Base-by-base conservation (phyloP, 73 alveolate genomes). In the Paramecium biaurelia region DNA sequence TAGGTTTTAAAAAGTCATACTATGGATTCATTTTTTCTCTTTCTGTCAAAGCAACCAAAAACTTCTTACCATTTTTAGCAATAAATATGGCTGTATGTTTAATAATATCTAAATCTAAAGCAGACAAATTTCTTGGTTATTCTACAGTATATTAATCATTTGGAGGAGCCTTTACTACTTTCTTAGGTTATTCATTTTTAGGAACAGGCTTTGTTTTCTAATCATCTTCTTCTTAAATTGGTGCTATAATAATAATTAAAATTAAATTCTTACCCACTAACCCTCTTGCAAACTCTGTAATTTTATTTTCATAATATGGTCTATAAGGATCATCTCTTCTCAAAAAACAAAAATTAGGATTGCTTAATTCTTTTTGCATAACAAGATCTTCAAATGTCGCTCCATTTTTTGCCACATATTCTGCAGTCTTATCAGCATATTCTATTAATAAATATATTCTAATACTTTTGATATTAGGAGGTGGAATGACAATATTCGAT, bases 51-150 rank as follows among this genome's bases (percentile, higher is more conserved):
- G 97, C 99, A 49, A 95, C 85, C 89, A 98, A 95, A 96, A 97
- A 98, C 82, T 98, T 97, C 92, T 95, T 96, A n/a, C 99, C 99
- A 92, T 98, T 97, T 89, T 96, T 96, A 26, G 99, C 99, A 11
- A 97, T 98, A 88, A 97, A 98, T 85, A 96, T 96, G 8, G 99
- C 99, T 42, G 99, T 97, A 45, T 96, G 96, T 84, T 97, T 97
- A 43, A 98, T 97, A 38, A 98, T 94, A 74, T 98, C 99, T 67
- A 95, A 85, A 85, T 98, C 99, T 20, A 95, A 67, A 41, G 97
- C 96, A 6, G 99, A 95, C 20, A 98, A 93, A 32, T 89, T 76
- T 85, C 94, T 94, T 0, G 99, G 99, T 59, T 96, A 98, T 70
- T 93, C 85, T 15, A 97, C 96, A 38, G 94, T 93, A 89, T 92